phyloP scores from a whole-genome alignment of 495 filamentous ascomycete genomes.

The Geoglossum glabrum region DNA sequence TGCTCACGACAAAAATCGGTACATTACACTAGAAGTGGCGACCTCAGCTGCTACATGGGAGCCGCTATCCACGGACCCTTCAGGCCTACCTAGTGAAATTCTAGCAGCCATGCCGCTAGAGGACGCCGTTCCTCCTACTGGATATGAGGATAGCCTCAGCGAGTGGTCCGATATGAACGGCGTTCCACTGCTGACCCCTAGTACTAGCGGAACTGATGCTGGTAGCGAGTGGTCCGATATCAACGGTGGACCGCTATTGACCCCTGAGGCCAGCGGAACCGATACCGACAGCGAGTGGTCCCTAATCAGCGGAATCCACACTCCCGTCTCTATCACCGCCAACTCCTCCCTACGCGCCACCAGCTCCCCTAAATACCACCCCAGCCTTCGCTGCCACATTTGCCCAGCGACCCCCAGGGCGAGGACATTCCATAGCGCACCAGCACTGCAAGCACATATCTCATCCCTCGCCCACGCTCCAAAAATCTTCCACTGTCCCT shows the following conservation, averaged over 20 bases:
- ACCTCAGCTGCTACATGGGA: neutral
- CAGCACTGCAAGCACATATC: conserved; percentile 3
- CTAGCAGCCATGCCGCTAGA: neutral
- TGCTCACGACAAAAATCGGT: neutral
- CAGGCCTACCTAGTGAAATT: neutral
- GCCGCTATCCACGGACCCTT: neutral
- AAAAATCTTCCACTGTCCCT: conserved; percentile 5
- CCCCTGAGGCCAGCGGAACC: neutral
- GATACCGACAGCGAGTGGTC: neutral
- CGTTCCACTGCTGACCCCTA: neutral
- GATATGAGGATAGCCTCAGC: neutral
- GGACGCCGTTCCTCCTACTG: neutral
- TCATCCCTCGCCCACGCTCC: conserved; percentile 7
- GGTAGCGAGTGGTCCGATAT: neutral
- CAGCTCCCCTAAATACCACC: too few relatives aligned
- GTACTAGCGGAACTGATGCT: neutral
- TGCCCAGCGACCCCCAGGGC: too few relatives aligned
- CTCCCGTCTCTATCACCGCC: too few relatives aligned
- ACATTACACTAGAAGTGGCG: neutral
- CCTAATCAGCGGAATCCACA: neutral
- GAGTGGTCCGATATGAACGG: neutral
- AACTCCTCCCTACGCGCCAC: too few relatives aligned
- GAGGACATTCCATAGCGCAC: conserved; percentile 4
- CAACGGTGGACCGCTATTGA: neutral
- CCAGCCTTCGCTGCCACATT: too few relatives aligned